Evolutionary conservation across 1,284 basidiomycete species (phyloP).

Genomic region (Nidula niveotomentosa): DNA sequence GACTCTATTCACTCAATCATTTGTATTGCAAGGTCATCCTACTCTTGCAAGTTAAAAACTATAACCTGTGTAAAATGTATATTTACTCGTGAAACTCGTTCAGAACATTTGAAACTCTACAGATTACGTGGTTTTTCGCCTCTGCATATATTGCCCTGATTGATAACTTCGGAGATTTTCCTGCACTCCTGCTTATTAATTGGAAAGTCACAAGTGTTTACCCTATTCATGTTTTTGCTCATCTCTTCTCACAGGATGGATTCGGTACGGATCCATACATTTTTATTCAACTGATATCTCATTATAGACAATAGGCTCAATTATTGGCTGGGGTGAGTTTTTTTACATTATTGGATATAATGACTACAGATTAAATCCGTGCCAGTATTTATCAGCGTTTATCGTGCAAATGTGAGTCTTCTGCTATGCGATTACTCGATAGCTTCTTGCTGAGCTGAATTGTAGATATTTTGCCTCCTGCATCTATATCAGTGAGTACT

Average conservation of each 20-base stretch:
- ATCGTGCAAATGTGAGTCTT: conserved; percentile 17
- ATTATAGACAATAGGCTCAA: background rate
- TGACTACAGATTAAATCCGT: background rate
- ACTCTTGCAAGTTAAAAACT: background rate
- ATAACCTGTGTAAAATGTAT: background rate
- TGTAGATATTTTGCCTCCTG: conserved; percentile 14
- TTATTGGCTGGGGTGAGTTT: background rate
- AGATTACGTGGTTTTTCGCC: conserved; percentile 14
- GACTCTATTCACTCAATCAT: background rate
- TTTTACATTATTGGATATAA: background rate
- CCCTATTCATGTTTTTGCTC: background rate
- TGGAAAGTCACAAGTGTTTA: conserved; percentile 5
- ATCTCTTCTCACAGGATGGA: conserved; percentile 5
- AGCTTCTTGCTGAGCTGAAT: background rate
- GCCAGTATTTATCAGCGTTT: conserved; percentile 16
- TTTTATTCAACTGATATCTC: background rate
- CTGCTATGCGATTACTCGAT: background rate
- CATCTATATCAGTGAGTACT: conserved; percentile 12
- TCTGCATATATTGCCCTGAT: conserved; percentile 14
- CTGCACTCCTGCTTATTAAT: conserved; percentile 9
- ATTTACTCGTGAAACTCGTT: background rate
- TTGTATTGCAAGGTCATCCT: background rate
- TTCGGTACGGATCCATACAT: conserved; percentile 6
- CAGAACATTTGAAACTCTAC: conserved; percentile 15
- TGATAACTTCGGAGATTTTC: conserved; percentile 14